Percentiles rank a stretch among this genome's conserved stretches.
These are phyloP conservation scores for Linanthus parryae DNA, from an alignment of 148 eudicot species.

Conservation along the genomic window DNA sequence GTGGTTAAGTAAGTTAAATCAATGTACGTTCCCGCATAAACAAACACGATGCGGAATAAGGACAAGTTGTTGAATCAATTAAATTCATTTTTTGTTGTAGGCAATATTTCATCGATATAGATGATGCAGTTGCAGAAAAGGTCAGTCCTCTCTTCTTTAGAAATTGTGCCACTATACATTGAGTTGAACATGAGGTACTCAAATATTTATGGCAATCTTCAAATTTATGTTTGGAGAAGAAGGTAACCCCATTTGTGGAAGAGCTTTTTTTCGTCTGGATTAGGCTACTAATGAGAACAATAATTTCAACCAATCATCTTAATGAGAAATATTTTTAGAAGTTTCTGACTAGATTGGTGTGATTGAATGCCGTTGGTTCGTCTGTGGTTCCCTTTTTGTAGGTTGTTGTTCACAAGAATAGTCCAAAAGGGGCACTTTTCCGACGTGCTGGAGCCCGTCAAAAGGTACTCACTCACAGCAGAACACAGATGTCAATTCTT, in stretches of 20 bases:
- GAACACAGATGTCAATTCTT: not conserved
- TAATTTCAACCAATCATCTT: too few relatives aligned
- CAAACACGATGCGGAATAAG: too few relatives aligned
- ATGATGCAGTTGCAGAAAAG: slow-evolving; percentile 71
- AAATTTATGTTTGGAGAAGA: not conserved
- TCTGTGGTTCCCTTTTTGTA: slow-evolving; percentile 14
- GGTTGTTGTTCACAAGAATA: slow-evolving; percentile 72
- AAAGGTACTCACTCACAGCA: slow-evolving; percentile 40
- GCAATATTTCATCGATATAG: slow-evolving; percentile 77
- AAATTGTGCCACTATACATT: not conserved
- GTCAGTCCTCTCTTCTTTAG: slow-evolving; percentile 28
- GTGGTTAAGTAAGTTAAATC: slow-evolving; percentile 61
- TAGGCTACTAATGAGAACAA: too few relatives aligned
- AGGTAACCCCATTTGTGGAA: slow-evolving; percentile 8
- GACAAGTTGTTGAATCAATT: not conserved
- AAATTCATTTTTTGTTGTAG: slow-evolving; percentile 24
- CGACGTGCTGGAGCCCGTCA: slow-evolving; percentile 90
- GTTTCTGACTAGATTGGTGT: too few relatives aligned
- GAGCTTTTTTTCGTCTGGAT: too few relatives aligned
- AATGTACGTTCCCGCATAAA: too few relatives aligned
- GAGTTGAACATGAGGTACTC: slow-evolving; percentile 2
- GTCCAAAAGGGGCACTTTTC: slow-evolving; percentile 75
- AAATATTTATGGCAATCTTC: not conserved
- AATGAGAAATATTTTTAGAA: too few relatives aligned
- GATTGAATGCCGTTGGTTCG: too few relatives aligned